Base-by-base conservation (phyloP, 2,329 filamentous ascomycete genomes). In the Trichoderma sp. region DNA sequence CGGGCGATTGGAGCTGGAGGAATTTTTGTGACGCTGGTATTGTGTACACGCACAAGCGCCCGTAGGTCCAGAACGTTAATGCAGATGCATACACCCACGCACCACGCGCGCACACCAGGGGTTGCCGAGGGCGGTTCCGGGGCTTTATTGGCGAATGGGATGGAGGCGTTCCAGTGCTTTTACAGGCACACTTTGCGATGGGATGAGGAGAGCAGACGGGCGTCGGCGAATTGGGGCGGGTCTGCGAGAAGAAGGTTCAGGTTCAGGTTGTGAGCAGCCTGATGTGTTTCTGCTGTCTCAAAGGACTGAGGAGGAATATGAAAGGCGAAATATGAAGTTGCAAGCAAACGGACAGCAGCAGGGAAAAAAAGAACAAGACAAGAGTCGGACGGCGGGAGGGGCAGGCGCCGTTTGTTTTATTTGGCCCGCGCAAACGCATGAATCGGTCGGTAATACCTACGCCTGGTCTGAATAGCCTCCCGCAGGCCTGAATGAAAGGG, bases 51-150 rank as follows among this genome's bases (percentile, higher is more conserved):
- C 36, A 62, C 68, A 73, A 73, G 72, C 72, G 72, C 72, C 72
- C 53, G 56, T 57, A 62, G 69, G 72, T 73, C 72, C 72, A 73
- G 72, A 73, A 73, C 72, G 72, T 61, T 58, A 60, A 63, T 65
- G 51, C 69, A 66, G 58, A 62, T 63, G 68, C 72, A 73, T 43
- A 71, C 72, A 68, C 69, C 67, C 71, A 71, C 71, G 66, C 71
- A 70, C 65, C 70, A 60, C 65, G 39, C 71, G 47, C 64, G 68
- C 61, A 58, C 72, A 73, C 72, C 72, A 73, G 72, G 72, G 72
- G 72, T 71, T 73, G 64, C 72, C 72, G 72, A 73, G 69, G 72
- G 72, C 72, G 72, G 68, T 63, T 67, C 72, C 72, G 69, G 72
- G 68, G 43, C 62, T 64, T 68, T 62, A 39, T 47, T 71, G 63